Percentiles rank a stretch among this genome's conserved stretches.
Conservation (phyloP, 2,329 filamentous ascomycete species). For the Alternaria hordeiaustralica region DNA sequence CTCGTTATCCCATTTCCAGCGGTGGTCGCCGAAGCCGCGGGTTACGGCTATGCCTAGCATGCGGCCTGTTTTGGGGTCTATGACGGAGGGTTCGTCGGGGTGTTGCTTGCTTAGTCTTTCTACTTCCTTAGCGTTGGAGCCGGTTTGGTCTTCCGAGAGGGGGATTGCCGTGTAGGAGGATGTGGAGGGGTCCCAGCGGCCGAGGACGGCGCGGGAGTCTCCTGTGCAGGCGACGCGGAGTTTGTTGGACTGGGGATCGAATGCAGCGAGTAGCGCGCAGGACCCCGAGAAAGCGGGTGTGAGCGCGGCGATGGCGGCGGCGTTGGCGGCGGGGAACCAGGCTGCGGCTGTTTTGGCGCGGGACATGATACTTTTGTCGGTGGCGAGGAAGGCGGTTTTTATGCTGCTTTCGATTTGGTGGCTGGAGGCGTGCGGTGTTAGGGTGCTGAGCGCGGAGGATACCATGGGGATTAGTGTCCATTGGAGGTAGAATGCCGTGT, state of each 20-base stretch:
- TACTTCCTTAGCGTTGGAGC: slow-evolving; percentile 66
- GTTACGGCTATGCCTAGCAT: slow-evolving; percentile 68
- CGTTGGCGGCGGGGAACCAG: slow-evolving; percentile 46
- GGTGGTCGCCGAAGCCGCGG: slow-evolving; percentile 71
- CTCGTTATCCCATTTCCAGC: slow-evolving; percentile 69
- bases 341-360: slow-evolving; percentile 47
- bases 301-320: slow-evolving; percentile 37
- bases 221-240: slow-evolving; percentile 71
- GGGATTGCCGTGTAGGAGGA: slow-evolving; percentile 60
- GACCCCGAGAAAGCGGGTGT: slow-evolving; percentile 60
- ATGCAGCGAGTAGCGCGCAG: slow-evolving; percentile 69
- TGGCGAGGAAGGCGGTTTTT: slow-evolving; percentile 62
- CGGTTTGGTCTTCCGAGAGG: slow-evolving; percentile 71
- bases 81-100: slow-evolving; percentile 65
- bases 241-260: slow-evolving; percentile 60
- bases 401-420: slow-evolving; percentile 62
- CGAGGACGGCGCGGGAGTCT: slow-evolving; percentile 71
- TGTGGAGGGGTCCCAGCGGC: slow-evolving; percentile 53
- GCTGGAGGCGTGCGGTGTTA: slow-evolving; percentile 48
- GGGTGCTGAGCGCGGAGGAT: slow-evolving; percentile 42
- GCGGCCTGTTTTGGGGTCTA: slow-evolving; percentile 62
- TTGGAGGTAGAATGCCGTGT: slow-evolving; percentile 52
- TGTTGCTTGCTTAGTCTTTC: slow-evolving; percentile 63
- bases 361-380: slow-evolving; percentile 64
- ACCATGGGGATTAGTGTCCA: slow-evolving; percentile 54